A percentile compares a stretch with the other conserved stretches of the same genome.
Evolutionary conservation across 106 monocot species (phyloP).

Genomic region (Dendrobium nobile): DNA sequence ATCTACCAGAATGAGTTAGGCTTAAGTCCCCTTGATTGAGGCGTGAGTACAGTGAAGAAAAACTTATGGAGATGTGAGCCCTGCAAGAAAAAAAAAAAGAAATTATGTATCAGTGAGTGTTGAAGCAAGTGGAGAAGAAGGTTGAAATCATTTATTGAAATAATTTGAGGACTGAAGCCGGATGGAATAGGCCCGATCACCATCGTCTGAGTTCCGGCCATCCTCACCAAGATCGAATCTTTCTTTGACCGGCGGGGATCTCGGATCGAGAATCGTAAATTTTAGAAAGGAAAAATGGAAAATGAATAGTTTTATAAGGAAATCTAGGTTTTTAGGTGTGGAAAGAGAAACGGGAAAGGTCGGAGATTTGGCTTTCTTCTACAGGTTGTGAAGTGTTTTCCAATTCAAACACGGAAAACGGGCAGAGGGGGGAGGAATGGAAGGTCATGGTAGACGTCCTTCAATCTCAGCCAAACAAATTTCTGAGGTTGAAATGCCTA

Average conservation of each 20-base stretch:
- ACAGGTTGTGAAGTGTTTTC: neutral
- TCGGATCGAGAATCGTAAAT: neutral
- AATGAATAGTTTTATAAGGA: too few species aligned
- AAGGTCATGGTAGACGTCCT: neutral
- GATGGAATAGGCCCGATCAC: constrained; percentile 29
- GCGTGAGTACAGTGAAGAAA: too few species aligned
- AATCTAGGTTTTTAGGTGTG: neutral
- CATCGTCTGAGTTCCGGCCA: constrained; percentile 37
- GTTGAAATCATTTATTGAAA: too few species aligned
- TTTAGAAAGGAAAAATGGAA: too few species aligned
- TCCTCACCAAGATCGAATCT: constrained; percentile 6
- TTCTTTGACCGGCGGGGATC: neutral
- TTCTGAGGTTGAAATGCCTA: neutral
- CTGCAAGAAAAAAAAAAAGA: too few species aligned
- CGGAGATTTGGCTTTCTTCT: neutral
- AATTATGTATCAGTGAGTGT: too few species aligned
- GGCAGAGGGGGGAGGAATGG: neutral
- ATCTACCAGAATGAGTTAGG: too few species aligned
- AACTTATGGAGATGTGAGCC: too few species aligned
- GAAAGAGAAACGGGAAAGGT: neutral
- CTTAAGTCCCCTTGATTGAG: too few species aligned
- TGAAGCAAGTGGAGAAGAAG: too few species aligned
- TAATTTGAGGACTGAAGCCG: neutral
- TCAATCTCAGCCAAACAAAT: constrained; percentile 1
- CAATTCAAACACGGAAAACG: neutral